Evolutionary conservation across 2,329 filamentous ascomycete species (phyloP).

Genomic region (Remersonia thermophila): DNA sequence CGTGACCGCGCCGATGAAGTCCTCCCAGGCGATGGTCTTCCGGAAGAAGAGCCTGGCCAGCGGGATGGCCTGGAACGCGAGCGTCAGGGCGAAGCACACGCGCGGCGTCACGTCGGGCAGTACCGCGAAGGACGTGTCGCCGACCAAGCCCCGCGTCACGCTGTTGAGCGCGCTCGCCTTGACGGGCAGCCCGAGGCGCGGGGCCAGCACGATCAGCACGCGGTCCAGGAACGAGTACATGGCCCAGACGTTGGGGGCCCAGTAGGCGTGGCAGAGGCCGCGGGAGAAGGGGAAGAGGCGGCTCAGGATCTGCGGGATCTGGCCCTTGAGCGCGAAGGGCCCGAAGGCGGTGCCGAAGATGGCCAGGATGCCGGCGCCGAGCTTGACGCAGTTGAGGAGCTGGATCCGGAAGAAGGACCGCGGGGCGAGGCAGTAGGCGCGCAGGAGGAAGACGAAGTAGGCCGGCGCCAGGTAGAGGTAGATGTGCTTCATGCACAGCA

Average conservation of each 20-base stretch:
- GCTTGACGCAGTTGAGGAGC: conserved; percentile 69
- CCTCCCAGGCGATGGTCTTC: conserved; percentile 61
- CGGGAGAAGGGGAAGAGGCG: conserved; percentile 88
- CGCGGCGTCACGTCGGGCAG: conserved; percentile 74
- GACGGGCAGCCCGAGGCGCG: conserved; percentile 62
- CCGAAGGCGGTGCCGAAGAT: conserved; percentile 78
- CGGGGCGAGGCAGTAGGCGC: conserved; percentile 73
- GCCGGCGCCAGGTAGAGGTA: conserved; percentile 93
- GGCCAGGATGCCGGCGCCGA: conserved; percentile 57
- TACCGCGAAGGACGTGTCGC: conserved; percentile 87
- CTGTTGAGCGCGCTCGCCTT: conserved; percentile 68
- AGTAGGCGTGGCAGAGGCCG: conserved; percentile 93
- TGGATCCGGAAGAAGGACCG: conserved; percentile 64
- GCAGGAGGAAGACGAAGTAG: conserved; percentile 88
- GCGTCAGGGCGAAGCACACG: conserved; percentile 68
- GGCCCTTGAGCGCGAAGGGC: conserved; percentile 70
- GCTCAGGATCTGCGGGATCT: conserved; percentile 71
- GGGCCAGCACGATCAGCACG: conserved; percentile 71
- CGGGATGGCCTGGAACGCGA: conserved; percentile 68
- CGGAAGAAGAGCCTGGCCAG: conserved; percentile 69
- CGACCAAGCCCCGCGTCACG: conserved; percentile 84
- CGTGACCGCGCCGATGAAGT: conserved; percentile 78
- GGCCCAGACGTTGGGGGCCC: conserved; percentile 96
- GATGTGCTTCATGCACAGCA: conserved; percentile 95
- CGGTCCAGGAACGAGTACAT: conserved; percentile 89